Evolutionary conservation across 2,329 filamentous ascomycete genomes (phyloP).

Genomic region (Stemphylium beticola): DNA sequence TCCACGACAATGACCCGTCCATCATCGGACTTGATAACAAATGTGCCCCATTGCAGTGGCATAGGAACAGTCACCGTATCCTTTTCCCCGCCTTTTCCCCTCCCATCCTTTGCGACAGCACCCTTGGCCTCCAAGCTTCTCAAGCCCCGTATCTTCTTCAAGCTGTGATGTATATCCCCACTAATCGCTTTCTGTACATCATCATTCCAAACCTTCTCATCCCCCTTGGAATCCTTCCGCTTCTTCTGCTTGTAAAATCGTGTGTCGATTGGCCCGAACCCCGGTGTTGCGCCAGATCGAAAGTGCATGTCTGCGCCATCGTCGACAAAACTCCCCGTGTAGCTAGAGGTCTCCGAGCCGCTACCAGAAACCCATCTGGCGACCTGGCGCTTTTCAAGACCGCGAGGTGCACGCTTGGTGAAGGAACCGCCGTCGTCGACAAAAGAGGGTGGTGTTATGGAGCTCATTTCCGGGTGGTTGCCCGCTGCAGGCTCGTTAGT

Average conservation of each 20-base stretch:
- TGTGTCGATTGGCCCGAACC: constrained; percentile 25
- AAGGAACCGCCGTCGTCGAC: constrained; percentile 34
- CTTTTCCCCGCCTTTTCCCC: background rate
- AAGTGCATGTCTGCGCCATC: constrained; percentile 33
- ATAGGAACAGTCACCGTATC: constrained; percentile 19
- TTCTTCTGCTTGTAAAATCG: constrained; percentile 23
- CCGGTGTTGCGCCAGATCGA: background rate
- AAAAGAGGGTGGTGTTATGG: constrained; percentile 25
- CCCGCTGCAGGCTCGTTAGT: background rate
- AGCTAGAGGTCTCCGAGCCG: constrained; percentile 16
- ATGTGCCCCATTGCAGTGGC: constrained; percentile 28
- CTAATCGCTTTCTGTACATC: constrained; percentile 29
- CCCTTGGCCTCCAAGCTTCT: constrained; percentile 14
- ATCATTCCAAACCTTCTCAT: constrained; percentile 22
- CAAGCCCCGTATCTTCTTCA: constrained; percentile 18
- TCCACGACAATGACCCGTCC: constrained; percentile 40
- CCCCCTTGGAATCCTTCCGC: background rate
- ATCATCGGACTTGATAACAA: constrained; percentile 32
- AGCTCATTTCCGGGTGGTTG: constrained; percentile 17
- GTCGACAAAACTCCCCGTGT: constrained; percentile 38
- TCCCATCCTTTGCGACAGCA: background rate
- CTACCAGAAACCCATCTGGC: constrained; percentile 18
- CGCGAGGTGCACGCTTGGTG: constrained; percentile 20
- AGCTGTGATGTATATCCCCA: constrained; percentile 29
- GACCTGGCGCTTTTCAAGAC: constrained; percentile 8